Evolutionary conservation across 2,329 filamentous ascomycete genomes (phyloP).

Genomic region (Cladophialophora psammophila): DNA sequence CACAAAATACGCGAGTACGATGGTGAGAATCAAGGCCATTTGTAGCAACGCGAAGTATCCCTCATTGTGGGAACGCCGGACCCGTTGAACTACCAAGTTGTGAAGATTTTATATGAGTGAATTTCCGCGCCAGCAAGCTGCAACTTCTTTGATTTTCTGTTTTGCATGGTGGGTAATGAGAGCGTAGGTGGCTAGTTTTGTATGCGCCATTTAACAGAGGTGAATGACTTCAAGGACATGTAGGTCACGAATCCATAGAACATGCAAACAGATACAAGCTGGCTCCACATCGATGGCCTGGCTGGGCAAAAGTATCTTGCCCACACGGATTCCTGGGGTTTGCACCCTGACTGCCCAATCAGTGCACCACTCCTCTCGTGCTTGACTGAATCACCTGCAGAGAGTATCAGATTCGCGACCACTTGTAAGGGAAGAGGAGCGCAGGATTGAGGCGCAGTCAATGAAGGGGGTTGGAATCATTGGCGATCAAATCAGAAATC

Average conservation of each 20-base stretch:
- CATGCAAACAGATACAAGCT: not conserved
- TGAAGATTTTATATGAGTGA: slow-evolving; percentile 6
- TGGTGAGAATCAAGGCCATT: slow-evolving; percentile 7
- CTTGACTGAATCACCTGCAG: not conserved
- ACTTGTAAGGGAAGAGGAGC: not conserved
- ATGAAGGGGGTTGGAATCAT: not conserved
- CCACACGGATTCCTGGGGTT: not conserved
- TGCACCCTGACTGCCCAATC: not conserved
- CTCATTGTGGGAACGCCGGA: not conserved
- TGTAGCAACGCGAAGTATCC: not conserved
- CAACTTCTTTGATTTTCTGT: not conserved
- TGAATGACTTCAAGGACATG: not conserved
- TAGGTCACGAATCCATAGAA: not conserved
- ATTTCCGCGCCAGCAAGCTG: not conserved
- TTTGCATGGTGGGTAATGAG: not conserved
- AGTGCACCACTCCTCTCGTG: not conserved
- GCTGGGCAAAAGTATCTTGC: not conserved
- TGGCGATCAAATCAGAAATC: slow-evolving; percentile 1
- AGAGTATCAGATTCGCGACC: not conserved
- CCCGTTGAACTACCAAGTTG: no score
- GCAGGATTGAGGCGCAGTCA: slow-evolving; percentile 7
- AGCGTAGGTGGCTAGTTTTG: not conserved
- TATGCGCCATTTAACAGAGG: slow-evolving; percentile 14
- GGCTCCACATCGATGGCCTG: not conserved
- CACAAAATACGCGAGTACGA: not conserved